These are phyloP conservation scores for Saccharomyces pastorianus DNA, from an alignment of 1,139 yeast species.

Conservation along the genomic window DNA sequence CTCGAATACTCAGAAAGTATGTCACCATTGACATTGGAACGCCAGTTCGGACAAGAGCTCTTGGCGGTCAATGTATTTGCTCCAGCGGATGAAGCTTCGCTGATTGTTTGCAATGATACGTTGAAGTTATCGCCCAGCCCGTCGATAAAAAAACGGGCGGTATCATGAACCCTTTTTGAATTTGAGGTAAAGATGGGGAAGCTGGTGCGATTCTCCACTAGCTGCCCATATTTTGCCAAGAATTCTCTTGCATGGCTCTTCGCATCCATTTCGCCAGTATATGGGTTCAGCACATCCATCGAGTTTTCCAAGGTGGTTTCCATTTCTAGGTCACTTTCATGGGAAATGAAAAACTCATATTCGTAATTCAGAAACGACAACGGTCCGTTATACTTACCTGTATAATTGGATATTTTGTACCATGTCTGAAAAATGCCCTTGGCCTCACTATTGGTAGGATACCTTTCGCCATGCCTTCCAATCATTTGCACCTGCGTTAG, in stretches of 20 bases:
- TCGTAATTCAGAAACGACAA: slow-evolving; percentile 32
- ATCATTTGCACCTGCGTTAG: slow-evolving; percentile 58
- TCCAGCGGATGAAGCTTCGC: slow-evolving; percentile 24
- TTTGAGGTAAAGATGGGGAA: no score
- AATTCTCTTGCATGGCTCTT: slow-evolving; percentile 18
- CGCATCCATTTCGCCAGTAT: slow-evolving; percentile 18
- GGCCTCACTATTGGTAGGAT: slow-evolving; percentile 40
- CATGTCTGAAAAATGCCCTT: slow-evolving; percentile 10
- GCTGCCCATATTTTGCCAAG: slow-evolving; percentile 8
- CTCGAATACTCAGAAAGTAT: no score
- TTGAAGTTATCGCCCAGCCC: slow-evolving; percentile 11
- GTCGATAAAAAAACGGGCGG: slow-evolving; percentile 13
- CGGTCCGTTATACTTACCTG: slow-evolving; percentile 27
- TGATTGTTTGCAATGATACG: slow-evolving; percentile 18
- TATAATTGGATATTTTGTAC: slow-evolving; percentile 25
- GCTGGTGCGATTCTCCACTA: no score
- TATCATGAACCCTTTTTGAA: slow-evolving; percentile 13
- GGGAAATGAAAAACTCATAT: slow-evolving; percentile 31
- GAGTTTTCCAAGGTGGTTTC: slow-evolving; percentile 16
- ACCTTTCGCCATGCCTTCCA: slow-evolving; percentile 69
- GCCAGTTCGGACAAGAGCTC: no score
- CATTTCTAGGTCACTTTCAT: slow-evolving; percentile 22
- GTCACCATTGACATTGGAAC: no score
- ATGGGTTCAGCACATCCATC: slow-evolving; percentile 15
- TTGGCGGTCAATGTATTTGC: no score